Conservation (phyloP, 1,284 basidiomycete species). For the Singerocomus inundabilis region DNA sequence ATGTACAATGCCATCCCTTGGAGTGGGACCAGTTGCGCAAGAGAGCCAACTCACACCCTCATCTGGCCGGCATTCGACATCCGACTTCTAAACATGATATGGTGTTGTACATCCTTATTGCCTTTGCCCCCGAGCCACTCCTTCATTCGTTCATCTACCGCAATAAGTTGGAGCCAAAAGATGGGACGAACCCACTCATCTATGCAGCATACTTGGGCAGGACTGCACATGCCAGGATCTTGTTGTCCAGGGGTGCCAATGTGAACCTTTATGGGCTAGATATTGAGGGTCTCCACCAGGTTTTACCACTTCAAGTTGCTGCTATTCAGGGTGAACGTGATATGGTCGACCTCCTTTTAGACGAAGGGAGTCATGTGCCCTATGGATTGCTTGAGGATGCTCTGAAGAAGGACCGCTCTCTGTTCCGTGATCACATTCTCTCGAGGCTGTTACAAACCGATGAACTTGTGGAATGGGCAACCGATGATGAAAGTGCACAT, state of each 20-base stretch:
- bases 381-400: neutral
- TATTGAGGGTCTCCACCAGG: too few species aligned
- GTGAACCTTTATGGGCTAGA: neutral
- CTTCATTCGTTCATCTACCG: neutral
- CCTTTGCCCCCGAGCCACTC: neutral
- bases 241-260: slow-evolving; percentile 1
- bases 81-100: neutral
- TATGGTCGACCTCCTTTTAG: slow-evolving; percentile 1
- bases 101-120: slow-evolving; percentile 4
- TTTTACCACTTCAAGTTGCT: slow-evolving; percentile 1
- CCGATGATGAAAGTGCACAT: neutral
- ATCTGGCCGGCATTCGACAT: neutral
- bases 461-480: slow-evolving; percentile 7
- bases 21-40: neutral
- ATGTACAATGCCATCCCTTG: too few species aligned
- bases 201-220: neutral
- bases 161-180: neutral
- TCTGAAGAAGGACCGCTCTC: fast-evolving
- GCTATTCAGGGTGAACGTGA: fast-evolving
- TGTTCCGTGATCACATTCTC: fast-evolving
- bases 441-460: slow-evolving; percentile 2
- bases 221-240: slow-evolving; percentile 2
- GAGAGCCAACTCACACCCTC: too few species aligned
- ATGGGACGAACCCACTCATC: slow-evolving; percentile 13
- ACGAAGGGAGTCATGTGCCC: neutral